Conservation (phyloP, 108 stramenopile species). For the Cylindrotheca fusiformis region DNA sequence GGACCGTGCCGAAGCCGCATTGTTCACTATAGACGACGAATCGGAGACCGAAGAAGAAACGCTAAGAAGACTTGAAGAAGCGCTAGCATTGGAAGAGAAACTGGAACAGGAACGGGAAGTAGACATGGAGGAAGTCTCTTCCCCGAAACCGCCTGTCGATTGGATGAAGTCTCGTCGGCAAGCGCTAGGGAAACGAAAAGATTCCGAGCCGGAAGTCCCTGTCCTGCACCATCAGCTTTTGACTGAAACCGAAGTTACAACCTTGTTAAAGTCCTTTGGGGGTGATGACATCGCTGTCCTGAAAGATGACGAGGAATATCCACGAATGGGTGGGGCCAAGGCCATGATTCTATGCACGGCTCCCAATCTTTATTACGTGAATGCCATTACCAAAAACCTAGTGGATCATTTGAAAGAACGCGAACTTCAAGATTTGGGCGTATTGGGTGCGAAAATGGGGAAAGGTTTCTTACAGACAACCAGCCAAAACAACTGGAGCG, state of each 20-base stretch:
- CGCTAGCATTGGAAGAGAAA: slow-evolving; percentile 18
- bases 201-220: slow-evolving; percentile 37
- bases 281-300: slow-evolving; percentile 49
- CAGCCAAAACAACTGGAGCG: slow-evolving; percentile 56
- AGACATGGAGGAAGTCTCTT: slow-evolving; percentile 7
- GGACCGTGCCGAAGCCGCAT: not conserved
- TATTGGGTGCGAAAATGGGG: slow-evolving; percentile 65
- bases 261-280: slow-evolving; percentile 51
- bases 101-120: slow-evolving; percentile 27
- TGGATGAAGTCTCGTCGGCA: slow-evolving; percentile 72
- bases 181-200: slow-evolving; percentile 11
- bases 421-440: slow-evolving; percentile 60
- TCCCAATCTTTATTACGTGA: slow-evolving; percentile 41
- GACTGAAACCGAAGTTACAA: slow-evolving; percentile 56
- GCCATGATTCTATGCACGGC: slow-evolving; percentile 39
- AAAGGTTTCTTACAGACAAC: slow-evolving; percentile 8
- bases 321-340: slow-evolving; percentile 42
- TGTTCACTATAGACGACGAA: slow-evolving; percentile 16
- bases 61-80: slow-evolving; percentile 14
- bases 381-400: slow-evolving; percentile 54
- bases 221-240: slow-evolving; percentile 53
- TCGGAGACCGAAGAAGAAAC: slow-evolving; percentile 31
- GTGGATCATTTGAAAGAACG: slow-evolving; percentile 70
- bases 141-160: slow-evolving; percentile 32
- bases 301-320: slow-evolving; percentile 25